Evolutionary conservation across 1,284 basidiomycete species (phyloP), one percentile per base, ranked within the genome.

Genomic region (Fomitopsis schrenkii): DNA sequence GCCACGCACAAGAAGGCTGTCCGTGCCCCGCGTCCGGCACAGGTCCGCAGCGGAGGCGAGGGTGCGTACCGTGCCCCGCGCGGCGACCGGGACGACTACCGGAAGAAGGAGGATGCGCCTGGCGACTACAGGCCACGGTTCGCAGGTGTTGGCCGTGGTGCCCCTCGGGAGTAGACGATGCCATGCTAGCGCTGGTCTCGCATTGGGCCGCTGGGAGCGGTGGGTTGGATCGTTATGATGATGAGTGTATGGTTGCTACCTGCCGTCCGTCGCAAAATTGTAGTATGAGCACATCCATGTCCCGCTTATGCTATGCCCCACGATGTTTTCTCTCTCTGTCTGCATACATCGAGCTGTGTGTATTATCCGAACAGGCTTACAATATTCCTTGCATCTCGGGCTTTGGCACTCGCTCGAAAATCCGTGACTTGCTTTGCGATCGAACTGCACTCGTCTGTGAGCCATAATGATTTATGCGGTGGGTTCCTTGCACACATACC

Each of bases 1-100:
- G 80, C 92, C 64, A 98, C 95, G 68, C 93, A 96, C 86, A 96
- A 96, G 85, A 97, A 95, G 83, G 91, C 92, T 63, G 90, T 76
- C 69, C 94, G 86, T 77, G 86, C 84, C 64, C 83, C 82, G 70
- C 89, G 87, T 69, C 91, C 90, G 45, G 89, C 91, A 57, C 74
- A 79, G 64, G 83, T 89, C 66, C 91, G 93, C 69, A 62, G 63
- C 56, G 78, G 78, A 61, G 86, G 83, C 62, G 87, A 87, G 45
- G 93, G 91, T 73, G 86, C 90, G 38, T 93, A 95, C 83, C 91
- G 93, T 67, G 82, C 92, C 59, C 93, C 93, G 71, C 90, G 94
- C 69, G 88, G 88, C 56, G 92, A 95, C 78, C 86, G 93, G 71
- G 94, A 95, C 58, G 93, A 92, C 72, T 95, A 97, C 84, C 85